Evolutionary conservation across 2,329 filamentous ascomycete genomes (phyloP).

Genomic region (Talaromyces sp.): DNA sequence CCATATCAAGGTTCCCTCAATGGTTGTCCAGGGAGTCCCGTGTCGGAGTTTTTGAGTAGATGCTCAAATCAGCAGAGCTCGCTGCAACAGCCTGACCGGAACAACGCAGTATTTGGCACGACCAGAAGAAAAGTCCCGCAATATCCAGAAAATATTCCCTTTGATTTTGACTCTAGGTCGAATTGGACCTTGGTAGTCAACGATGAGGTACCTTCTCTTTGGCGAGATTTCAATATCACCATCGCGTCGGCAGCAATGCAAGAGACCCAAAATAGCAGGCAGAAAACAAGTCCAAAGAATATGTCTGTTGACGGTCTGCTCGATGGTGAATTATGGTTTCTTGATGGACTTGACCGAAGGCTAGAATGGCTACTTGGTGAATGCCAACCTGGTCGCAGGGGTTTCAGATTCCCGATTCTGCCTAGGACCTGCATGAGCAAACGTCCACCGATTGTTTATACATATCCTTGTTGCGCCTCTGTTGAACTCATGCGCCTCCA

Average conservation of each 20-base stretch:
- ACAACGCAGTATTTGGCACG: background rate
- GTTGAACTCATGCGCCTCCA: conserved; percentile 25
- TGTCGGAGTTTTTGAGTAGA: conserved; percentile 21
- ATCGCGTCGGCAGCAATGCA: background rate
- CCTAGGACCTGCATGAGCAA: conserved; percentile 41
- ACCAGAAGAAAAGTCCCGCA: background rate
- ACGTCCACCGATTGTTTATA: conserved; percentile 36
- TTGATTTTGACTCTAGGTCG: background rate
- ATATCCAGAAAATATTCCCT: background rate
- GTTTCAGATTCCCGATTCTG: conserved; percentile 36
- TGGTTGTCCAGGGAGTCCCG: conserved; percentile 34
- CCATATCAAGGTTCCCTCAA: conserved; percentile 16
- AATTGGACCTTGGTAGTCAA: background rate
- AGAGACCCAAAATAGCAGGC: background rate
- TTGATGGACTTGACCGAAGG: conserved; percentile 32
- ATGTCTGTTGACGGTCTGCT: conserved; percentile 6
- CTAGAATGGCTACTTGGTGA: conserved; percentile 36
- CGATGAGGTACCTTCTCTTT: background rate
- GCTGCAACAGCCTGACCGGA: background rate
- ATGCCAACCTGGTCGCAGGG: conserved; percentile 34
- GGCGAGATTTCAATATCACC: background rate
- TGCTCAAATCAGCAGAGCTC: background rate
- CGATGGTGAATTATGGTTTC: conserved; percentile 32
- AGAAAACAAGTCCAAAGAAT: background rate
- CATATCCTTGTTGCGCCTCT: conserved; percentile 33